Evolutionary conservation across 805 yeast genomes (phyloP).

Genomic region (Starmerella powellii): DNA sequence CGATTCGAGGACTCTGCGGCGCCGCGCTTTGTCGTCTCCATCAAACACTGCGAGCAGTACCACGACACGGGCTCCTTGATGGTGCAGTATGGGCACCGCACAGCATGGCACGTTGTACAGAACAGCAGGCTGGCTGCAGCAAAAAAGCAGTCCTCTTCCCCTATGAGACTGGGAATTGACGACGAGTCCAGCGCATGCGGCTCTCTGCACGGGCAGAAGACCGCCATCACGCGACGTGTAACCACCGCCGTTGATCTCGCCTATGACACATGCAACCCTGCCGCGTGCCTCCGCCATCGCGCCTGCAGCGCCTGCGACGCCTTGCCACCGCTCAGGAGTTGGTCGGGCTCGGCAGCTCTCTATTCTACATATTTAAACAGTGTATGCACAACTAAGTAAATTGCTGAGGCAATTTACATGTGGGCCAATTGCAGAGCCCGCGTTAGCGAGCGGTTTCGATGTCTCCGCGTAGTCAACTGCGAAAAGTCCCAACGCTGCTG

Average conservation of each 20-base stretch:
- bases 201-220: slow-evolving; percentile 16
- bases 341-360: too few species aligned
- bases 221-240: slow-evolving; percentile 5
- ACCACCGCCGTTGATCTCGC: background rate
- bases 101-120: slow-evolving; percentile 29
- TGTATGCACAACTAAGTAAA: too few species aligned
- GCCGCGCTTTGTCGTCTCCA: slow-evolving; percentile 24
- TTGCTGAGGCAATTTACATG: too few species aligned
- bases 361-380: too few species aligned
- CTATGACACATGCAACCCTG: background rate
- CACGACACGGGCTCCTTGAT: slow-evolving; percentile 27
- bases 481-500: too few species aligned
- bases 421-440: too few species aligned
- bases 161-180: slow-evolving; percentile 5
- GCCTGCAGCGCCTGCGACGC: too few species aligned
- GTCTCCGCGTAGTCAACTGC: too few species aligned
- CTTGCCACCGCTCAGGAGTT: too few species aligned
- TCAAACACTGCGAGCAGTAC: slow-evolving; percentile 31
- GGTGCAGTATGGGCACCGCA: slow-evolving; percentile 31
- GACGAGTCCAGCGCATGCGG: slow-evolving; percentile 3
- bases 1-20: slow-evolving; percentile 23
- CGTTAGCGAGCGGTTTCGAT: too few species aligned
- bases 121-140: slow-evolving; percentile 27
- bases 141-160: slow-evolving; percentile 19
- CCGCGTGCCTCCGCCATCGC: too few species aligned